These are phyloP conservation scores for Inga oerstediana DNA, from an alignment of 306 rosid genomes.

Conservation along the genomic window DNA sequence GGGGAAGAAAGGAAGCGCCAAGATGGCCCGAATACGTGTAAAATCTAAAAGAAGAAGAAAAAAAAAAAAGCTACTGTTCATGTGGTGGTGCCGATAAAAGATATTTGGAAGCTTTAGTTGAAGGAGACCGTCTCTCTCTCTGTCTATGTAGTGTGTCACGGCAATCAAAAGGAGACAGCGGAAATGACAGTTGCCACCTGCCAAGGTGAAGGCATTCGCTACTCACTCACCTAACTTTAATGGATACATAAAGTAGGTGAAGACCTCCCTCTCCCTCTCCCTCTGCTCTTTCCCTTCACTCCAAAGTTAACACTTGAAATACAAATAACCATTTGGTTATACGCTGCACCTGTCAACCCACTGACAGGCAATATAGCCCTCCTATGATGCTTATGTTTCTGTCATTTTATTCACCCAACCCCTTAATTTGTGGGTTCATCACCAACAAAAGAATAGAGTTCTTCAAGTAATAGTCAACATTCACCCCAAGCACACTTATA, in stretches of 20 bases:
- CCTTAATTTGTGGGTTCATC: conserved; percentile 28
- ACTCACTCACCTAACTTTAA: not conserved
- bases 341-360: conserved; percentile 40
- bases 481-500: conserved; percentile 21
- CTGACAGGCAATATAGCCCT: conserved; percentile 44
- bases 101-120: not conserved
- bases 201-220: not conserved
- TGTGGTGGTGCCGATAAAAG: not conserved
- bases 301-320: conserved; percentile 30
- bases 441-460: conserved; percentile 25
- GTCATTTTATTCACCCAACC: not conserved
- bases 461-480: conserved; percentile 46
- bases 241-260: not conserved
- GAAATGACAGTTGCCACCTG: not conserved
- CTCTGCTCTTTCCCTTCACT: not conserved
- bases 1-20: not conserved
- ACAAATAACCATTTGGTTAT: conserved; percentile 29
- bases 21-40: not conserved
- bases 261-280: not conserved
- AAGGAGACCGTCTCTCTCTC: not conserved
- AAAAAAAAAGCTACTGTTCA: not conserved
- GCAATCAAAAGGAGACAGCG: not conserved
- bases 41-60: too few species aligned
- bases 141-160: not conserved
- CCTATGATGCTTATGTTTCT: conserved; percentile 19